Conservation (phyloP, 768 basidiomycete species). For the Tulasnella sp. region DNA sequence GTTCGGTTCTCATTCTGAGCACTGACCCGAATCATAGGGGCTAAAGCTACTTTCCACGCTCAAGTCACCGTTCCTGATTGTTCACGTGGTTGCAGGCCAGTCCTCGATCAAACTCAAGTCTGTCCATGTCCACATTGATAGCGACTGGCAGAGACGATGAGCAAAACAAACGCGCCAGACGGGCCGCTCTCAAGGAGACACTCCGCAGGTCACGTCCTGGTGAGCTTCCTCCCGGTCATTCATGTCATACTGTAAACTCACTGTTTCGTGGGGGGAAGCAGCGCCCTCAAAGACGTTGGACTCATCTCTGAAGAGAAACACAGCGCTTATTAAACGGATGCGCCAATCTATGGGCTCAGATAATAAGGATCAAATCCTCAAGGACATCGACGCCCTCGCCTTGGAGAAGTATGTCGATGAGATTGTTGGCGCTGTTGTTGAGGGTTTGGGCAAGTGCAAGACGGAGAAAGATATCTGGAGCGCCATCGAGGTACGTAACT, state of each 20-base stretch:
- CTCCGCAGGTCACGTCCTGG: slow-evolving; percentile 29
- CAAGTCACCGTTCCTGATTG: too few relatives aligned
- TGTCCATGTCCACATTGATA: background rate
- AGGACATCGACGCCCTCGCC: slow-evolving; percentile 82
- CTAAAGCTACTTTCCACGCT: too few relatives aligned
- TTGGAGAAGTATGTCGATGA: slow-evolving; percentile 96
- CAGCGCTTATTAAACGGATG: slow-evolving; percentile 88
- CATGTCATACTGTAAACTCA: background rate
- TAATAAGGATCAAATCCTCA: slow-evolving; percentile 77
- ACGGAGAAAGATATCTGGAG: slow-evolving; percentile 87
- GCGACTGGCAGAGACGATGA: slow-evolving; percentile 37
- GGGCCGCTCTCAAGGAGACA: slow-evolving; percentile 46
- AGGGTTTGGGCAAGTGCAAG: slow-evolving; percentile 80
- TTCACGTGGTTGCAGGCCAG: too few relatives aligned
- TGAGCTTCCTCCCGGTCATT: background rate
- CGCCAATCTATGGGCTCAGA: slow-evolving; percentile 75
- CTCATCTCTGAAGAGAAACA: slow-evolving; percentile 92
- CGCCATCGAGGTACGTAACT: slow-evolving; percentile 68
- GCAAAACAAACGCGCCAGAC: slow-evolving; percentile 42
- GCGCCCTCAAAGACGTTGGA: slow-evolving; percentile 66
- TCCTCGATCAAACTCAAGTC: too few relatives aligned
- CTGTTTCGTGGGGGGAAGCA: slow-evolving; percentile 24
- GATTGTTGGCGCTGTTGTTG: slow-evolving; percentile 74
- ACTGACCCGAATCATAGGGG: too few relatives aligned
- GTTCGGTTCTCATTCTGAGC: too few relatives aligned